Base-by-base conservation (phyloP, 2,329 filamentous ascomycete genomes). In the Chalaropsis thielavioides region DNA sequence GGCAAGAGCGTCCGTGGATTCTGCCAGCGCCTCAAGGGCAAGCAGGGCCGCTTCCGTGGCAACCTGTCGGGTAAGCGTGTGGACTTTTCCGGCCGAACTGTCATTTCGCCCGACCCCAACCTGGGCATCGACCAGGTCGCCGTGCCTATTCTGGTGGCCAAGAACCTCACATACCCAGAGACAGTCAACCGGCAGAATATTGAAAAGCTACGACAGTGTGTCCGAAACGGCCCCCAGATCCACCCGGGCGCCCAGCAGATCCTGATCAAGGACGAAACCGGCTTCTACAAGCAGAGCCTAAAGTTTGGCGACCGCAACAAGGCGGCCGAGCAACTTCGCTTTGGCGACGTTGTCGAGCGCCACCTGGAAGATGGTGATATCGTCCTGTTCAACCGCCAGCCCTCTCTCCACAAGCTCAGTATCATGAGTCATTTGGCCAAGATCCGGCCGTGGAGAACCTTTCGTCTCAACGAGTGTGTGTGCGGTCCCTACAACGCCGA, bases 401-500 rank as follows among this genome's bases (percentile, higher is more conserved):
- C 94, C 0, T 99, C 94, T 1, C 82, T 99, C 8, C 94, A 99
- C 80, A 99, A 97, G 75, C 87, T 99, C 69, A 96, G 90, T 85
- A 99, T 99, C 74, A 91, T 99, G 77, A 92, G 89, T 72, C 94
- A 99, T 78, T 85, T 88, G 71, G 94, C 88, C 70, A 96, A 96
- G 75, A 85, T 99, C 61, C 85, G 94, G 61, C 94, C 92, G 0
- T 95, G 94, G 86, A 86, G 92, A 74, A 99, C 94, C 0, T 97
- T 99, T 73, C 87, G 94, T 64, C 81, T 99, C 19, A 99, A 99
- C 73, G 94, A 99, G 74, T 99, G 94, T 82, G 94, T 96, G 1
- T 99, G 94, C 76, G 92, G 89, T 68, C 94, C 94, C 2, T 99
- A 99, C 80, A 99, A 99, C 71, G 94, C 94, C 65, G 94, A 99